Base-by-base conservation (phyloP, 1,284 basidiomycete genomes). In the Apiotrichum gamsii region DNA sequence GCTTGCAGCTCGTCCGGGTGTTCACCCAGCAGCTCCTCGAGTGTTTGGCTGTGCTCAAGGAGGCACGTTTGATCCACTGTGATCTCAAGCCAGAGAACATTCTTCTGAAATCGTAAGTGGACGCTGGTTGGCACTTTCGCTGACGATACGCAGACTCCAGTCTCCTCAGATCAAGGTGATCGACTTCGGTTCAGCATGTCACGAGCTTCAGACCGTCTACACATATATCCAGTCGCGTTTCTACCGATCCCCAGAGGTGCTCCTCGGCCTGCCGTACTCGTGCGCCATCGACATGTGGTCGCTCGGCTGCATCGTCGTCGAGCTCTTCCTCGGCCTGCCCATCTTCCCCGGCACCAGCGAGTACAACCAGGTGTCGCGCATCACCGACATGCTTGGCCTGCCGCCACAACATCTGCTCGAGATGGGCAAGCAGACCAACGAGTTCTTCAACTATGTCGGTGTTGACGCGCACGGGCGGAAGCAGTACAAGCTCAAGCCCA, bases 211-310 rank as follows among this genome's bases (percentile, higher is more conserved):
- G 73, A 99, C 94, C 5, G 93, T 98, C 37, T 98, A 98, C 71
- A 98, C 95, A 2, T 99, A 99, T 74, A 98, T 99, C 68, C 94
- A 98, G 69, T 96, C 93, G 9, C 82, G 94, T 40, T 98, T 98
- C 76, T 99, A 99, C 70, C 87, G 95, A 33, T 95, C 90, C 4
- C 95, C 94, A 5, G 95, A 99, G 74, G 95, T 99, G 21, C 78
- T 99, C 14, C 78, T 99, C 19, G 93, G 93, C 19, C 81, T 97
- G 65, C 85, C 93, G 4, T 98, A 99, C 72, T 93, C 85, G 28
- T 84, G 90, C 14, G 80, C 90, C 1, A 84, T 99, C 58, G 95
- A 99, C 70, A 85, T 98, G 83, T 99, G 95, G 95, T 95, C 90
- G 39, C 85, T 98, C n/a, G 95, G 95, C 4, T 99, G 95, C 75